A percentile compares a stretch with the other conserved stretches of the same genome.
phyloP scores from a whole-genome alignment of 2,329 filamentous ascomycete species.

The Tolypocladium sp. region DNA sequence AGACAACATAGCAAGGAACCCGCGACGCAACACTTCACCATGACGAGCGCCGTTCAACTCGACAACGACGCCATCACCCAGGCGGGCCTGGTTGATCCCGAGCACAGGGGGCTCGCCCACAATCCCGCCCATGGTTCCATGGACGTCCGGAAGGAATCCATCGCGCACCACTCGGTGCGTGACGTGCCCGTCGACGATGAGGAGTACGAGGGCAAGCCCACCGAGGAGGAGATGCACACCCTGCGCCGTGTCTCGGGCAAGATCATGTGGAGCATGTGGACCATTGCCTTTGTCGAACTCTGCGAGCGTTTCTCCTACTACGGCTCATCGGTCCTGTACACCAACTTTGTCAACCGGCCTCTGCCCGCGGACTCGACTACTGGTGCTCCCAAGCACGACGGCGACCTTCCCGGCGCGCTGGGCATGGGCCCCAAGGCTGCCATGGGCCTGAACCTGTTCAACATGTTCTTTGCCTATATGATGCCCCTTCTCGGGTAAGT shows the following conservation, averaged over 20 bases:
- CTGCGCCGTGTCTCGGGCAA: constrained; percentile 55
- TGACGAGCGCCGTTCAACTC: constrained; percentile 25
- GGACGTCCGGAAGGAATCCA: constrained; percentile 11
- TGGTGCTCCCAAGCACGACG: constrained; percentile 30
- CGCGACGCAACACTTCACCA: constrained; percentile 8
- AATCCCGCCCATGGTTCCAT: constrained; percentile 18
- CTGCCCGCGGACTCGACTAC: constrained; percentile 45
- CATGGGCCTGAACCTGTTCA: constrained; percentile 40
- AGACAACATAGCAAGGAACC: neutral
- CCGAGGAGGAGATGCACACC: constrained; percentile 50
- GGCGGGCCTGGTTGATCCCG: constrained; percentile 20
- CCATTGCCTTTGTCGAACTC: constrained; percentile 63
- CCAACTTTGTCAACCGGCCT: constrained; percentile 52
- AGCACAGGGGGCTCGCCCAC: constrained; percentile 17
- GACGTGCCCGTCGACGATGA: constrained; percentile 6
- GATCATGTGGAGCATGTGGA: constrained; percentile 58
- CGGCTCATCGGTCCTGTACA: constrained; percentile 59
- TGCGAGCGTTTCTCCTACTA: constrained; percentile 76
- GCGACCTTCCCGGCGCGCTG: constrained; percentile 40
- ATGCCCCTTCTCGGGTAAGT: constrained; percentile 42
- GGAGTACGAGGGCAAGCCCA: constrained; percentile 33
- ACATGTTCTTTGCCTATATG: constrained; percentile 53
- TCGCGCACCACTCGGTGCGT: constrained; percentile 5
- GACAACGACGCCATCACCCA: constrained; percentile 26
- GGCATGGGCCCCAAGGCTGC: constrained; percentile 49